Base-by-base conservation (phyloP, 768 basidiomycete genomes). In the Panellus pusillus region DNA sequence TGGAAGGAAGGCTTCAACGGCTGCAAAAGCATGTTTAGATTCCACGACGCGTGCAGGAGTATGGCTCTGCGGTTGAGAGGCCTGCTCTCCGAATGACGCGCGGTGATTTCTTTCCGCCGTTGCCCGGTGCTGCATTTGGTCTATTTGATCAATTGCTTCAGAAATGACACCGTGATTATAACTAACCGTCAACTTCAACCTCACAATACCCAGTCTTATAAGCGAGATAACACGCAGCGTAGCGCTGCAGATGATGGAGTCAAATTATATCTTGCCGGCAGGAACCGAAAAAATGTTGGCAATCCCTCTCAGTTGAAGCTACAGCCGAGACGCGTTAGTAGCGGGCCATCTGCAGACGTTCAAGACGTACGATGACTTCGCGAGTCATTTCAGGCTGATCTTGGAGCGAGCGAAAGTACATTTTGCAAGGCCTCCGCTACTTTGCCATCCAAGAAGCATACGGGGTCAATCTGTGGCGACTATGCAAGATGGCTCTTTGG, bases 181-280 rank as follows among this genome's bases (percentile, higher is more conserved):
- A 35, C 32, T 35, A 14, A 35, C 32, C 32, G 32, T 35, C 9
- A 3, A 14, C 3, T 35, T 35, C 32, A 35, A 20, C 8, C 17
- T 43, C 35, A 29, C 53, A 60, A 35, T 60, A 56, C 3, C 58
- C 54, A 2, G 54, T 17, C 28, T 50, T 52, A 18, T 52, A 43
- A 4, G 54, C 58, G 6, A 55, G 12, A 35, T 56, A 60, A 38
- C 47, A 52, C 7, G 58, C 58, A 2, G 24, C 54, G 36, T 60
- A 60, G 5, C 58, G 58, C 35, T 60, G 58, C 6, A 60, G 45
- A 40, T 52, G 46, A 13, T 55, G 50, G 9, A 52, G 46, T 9
- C 56, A 42, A 3, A 27, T 39, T 4, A 42, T 44, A 13, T 56
- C 28, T 12, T 40, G 36, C 1, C 9, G 12, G 17, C 57, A 58